These are phyloP conservation scores for Cucurbita ficifolia DNA, from an alignment of 306 rosid genomes.

Conservation along the genomic window DNA sequence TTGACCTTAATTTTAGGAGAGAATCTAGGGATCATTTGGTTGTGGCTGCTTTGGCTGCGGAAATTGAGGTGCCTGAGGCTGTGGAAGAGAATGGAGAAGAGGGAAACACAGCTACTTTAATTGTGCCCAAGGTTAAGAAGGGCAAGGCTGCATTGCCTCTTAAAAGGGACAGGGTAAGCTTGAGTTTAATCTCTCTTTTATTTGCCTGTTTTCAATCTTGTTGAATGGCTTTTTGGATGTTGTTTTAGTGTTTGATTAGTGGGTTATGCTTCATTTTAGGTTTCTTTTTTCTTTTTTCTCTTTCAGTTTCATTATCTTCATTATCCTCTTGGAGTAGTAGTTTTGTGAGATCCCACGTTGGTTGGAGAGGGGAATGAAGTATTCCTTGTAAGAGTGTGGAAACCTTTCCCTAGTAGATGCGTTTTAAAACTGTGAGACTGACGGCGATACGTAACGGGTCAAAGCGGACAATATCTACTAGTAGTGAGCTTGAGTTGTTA, in stretches of 20 bases:
- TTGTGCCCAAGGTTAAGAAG: constrained; percentile 45
- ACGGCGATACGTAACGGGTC: too few species aligned
- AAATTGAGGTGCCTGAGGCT: constrained; percentile 38
- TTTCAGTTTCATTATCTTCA: neutral
- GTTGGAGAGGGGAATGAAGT: too few species aligned
- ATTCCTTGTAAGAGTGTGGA: too few species aligned
- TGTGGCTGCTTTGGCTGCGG: constrained; percentile 44
- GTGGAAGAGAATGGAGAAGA: constrained; percentile 18
- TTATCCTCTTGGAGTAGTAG: neutral
- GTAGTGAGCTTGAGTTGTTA: too few species aligned
- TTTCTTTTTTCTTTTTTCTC: neutral
- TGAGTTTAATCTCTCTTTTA: neutral
- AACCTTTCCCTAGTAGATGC: too few species aligned
- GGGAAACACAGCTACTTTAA: constrained; percentile 13
- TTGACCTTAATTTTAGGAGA: constrained; percentile 9
- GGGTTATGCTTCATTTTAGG: constrained; percentile 11
- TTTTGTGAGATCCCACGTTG: too few species aligned
- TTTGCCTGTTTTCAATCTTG: neutral
- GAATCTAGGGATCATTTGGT: constrained; percentile 16
- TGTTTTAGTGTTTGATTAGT: neutral
- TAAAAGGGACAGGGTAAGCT: constrained; percentile 76
- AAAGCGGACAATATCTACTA: too few species aligned
- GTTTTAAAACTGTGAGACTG: too few species aligned
- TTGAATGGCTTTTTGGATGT: neutral
- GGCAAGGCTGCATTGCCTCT: constrained; percentile 92